phyloP scores from a whole-genome alignment of 2,329 filamentous ascomycete species.

The Boeremia lycopersici region DNA sequence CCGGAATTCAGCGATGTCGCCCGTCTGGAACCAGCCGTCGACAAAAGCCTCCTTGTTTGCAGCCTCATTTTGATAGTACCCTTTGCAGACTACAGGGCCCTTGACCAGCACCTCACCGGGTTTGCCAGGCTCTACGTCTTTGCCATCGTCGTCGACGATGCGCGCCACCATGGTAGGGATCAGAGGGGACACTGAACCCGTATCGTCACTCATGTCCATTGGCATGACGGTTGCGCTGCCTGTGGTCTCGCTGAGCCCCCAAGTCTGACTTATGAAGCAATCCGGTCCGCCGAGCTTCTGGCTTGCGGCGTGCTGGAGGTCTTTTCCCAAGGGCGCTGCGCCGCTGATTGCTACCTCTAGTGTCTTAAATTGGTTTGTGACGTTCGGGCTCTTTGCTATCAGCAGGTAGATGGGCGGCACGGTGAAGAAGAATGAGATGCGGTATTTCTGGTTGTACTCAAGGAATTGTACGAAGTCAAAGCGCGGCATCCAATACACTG shows the following conservation, averaged over 20 bases:
- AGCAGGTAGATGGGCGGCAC: constrained; percentile 67
- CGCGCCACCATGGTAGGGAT: constrained; percentile 48
- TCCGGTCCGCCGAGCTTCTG: constrained; percentile 56
- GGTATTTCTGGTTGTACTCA: constrained; percentile 56
- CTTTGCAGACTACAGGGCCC: constrained; percentile 46
- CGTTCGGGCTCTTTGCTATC: constrained; percentile 62
- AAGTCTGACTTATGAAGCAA: constrained; percentile 58
- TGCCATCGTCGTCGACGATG: constrained; percentile 43
- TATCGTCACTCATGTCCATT: constrained; percentile 49
- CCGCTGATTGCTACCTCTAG: constrained; percentile 58
- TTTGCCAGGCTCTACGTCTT: constrained; percentile 39
- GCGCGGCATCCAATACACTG: constrained; percentile 66
- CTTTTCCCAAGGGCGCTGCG: constrained; percentile 62
- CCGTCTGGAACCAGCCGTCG: constrained; percentile 47
- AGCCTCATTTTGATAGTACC: constrained; percentile 45
- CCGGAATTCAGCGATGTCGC: constrained; percentile 46
- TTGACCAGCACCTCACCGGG: constrained; percentile 45
- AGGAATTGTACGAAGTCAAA: constrained; percentile 65
- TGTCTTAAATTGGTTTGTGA: constrained; percentile 61
- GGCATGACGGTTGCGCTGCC: constrained; percentile 56
- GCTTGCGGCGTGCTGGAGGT: constrained; percentile 59
- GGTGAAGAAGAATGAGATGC: constrained; percentile 62
- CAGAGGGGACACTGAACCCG: constrained; percentile 55
- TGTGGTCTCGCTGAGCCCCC: constrained; percentile 64
- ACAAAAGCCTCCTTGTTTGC: constrained; percentile 41